Base-by-base conservation (phyloP, 1,284 basidiomycete species). In the Coniophora puteana region DNA sequence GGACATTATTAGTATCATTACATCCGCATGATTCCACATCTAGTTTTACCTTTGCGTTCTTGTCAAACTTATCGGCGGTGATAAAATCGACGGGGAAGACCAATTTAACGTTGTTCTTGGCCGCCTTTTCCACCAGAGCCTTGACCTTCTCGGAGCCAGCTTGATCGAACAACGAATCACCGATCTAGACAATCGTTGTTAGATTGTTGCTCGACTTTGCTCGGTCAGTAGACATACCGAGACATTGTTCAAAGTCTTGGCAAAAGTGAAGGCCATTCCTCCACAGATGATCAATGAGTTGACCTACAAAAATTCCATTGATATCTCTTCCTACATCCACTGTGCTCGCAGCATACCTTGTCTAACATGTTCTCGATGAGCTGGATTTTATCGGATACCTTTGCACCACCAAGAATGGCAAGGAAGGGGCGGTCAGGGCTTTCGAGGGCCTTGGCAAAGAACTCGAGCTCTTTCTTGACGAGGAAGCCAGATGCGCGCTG, bases 241-340 rank as follows among this genome's bases (percentile, higher is more conserved):
- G 45, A 95, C 78, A 51, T 80, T 76, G 48, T 97, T 77, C 40
- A 97, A 75, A 6, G 84, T 89, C 76, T 98, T 99, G 72, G 96
- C 95, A 78, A 99, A 99, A 48, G 95, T 99, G 71, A 97, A 99
- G 36, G 93, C 91, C 95, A 99, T 99, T 35, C 95, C 95, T 61
- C 96, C 96, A 55, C 92, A 91, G 56, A 99, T 91, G 68, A 99
- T 98, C 52, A 99, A 73, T 40, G 88, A 90, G 72, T 99, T 76
- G 67, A 99, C 93, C 87, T 90, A 47, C 4, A 34, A 38, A 31
- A 14, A 17, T 24, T 27, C 20, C 10, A 5, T 22, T 54, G n/a
- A n/a, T n/a, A n/a, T n/a, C n/a, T n/a, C n/a, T n/a, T n/a, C n/a
- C n/a, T n/a, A n/a, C n/a, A n/a, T n/a, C n/a, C n/a, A n/a, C n/a